These are phyloP conservation scores for Didymella segeticola DNA, from an alignment of 2,329 filamentous ascomycete species.

Conservation along the genomic window DNA sequence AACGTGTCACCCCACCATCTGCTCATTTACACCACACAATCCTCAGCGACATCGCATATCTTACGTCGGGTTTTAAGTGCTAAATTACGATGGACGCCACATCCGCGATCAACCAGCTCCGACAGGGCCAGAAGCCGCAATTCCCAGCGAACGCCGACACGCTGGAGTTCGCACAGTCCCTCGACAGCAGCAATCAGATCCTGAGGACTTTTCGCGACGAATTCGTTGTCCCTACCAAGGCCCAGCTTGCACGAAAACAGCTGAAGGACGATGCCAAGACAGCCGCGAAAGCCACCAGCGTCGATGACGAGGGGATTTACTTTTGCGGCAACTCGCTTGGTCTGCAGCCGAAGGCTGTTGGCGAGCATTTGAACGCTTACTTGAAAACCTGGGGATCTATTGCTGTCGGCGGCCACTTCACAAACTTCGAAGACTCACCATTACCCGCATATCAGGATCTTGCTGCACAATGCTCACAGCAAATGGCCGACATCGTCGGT, in stretches of 20 bases:
- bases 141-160: constrained; percentile 35
- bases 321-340: constrained; percentile 91
- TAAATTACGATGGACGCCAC: constrained; percentile 32
- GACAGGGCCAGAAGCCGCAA: constrained; percentile 38
- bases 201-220: constrained; percentile 61
- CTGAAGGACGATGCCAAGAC: constrained; percentile 45
- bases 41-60: background rate
- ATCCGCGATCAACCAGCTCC: constrained; percentile 34
- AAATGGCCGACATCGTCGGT: constrained; percentile 77
- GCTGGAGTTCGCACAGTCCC: constrained; percentile 34
- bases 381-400: constrained; percentile 84
- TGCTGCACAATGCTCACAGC: constrained; percentile 72
- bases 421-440: constrained; percentile 69
- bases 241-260: constrained; percentile 70
- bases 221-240: constrained; percentile 78
- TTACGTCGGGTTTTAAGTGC: constrained; percentile 8
- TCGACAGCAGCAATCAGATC: constrained; percentile 43
- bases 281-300: constrained; percentile 35
- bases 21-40: constrained; percentile 1
- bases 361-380: constrained; percentile 72
- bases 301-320: constrained; percentile 67
- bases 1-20: constrained; percentile 7
- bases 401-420: constrained; percentile 84
- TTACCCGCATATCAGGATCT: constrained; percentile 78
- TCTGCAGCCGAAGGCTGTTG: constrained; percentile 75